phyloP scores from a whole-genome alignment of 78 protist species.

The Parvularia atlantis region DNA sequence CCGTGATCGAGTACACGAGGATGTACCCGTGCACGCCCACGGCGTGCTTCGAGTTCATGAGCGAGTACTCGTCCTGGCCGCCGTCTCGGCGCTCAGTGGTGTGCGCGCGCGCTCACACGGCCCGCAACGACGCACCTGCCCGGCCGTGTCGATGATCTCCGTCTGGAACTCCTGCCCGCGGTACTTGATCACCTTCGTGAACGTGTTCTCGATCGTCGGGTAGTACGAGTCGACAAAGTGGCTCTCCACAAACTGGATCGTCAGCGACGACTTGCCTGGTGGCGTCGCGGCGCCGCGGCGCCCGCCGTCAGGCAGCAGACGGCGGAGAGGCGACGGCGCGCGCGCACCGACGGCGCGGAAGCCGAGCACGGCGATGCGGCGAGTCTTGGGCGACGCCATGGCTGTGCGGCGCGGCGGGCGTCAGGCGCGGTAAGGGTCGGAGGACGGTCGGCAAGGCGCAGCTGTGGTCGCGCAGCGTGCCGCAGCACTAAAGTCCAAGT shows the following conservation, averaged over 20 bases:
- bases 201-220: slow-evolving; percentile 68
- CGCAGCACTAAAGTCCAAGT: too few relatives aligned
- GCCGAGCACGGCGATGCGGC: slow-evolving; percentile 45
- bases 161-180: neutral
- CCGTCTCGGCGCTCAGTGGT: too few relatives aligned
- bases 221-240: slow-evolving; percentile 50
- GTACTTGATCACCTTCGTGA: slow-evolving; percentile 32
- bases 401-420: too few relatives aligned
- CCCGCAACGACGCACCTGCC: slow-evolving; percentile 11
- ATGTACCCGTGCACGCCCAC: slow-evolving; percentile 73
- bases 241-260: slow-evolving; percentile 51
- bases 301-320: neutral
- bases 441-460: too few relatives aligned
- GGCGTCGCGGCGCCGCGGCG: neutral
- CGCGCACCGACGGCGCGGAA: slow-evolving; percentile 52
- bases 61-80: slow-evolving; percentile 65
- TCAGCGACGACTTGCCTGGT: slow-evolving; percentile 53
- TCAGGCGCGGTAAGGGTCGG: too few relatives aligned
- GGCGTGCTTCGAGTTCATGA: slow-evolving; percentile 40
- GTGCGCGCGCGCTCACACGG: neutral
- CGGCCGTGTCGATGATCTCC: slow-evolving; percentile 50
- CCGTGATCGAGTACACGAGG: slow-evolving; percentile 62
- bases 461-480: too few relatives aligned
- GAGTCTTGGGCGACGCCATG: neutral
- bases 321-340: neutral